Evolutionary conservation across 2,329 filamentous ascomycete genomes (phyloP), one percentile per base, ranked within the genome.

Genomic region (Sphaerulina vaccinii): DNA sequence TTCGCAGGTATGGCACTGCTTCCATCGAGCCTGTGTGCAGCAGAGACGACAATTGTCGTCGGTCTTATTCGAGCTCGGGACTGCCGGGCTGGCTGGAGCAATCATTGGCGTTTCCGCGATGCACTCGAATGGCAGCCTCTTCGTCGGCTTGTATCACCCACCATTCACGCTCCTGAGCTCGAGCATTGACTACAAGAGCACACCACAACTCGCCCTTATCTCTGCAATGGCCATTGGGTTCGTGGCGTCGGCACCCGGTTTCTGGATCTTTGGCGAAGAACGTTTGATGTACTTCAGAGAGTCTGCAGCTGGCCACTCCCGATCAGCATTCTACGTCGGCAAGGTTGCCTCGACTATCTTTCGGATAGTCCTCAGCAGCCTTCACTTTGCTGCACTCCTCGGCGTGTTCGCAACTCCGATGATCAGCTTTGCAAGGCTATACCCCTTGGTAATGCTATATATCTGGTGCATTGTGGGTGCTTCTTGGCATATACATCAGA

Each of bases 221-320:
- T 72, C 73, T 1, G 74, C 71, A 48, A 79, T 83, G 54, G 76
- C 79, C 13, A 78, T 82, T 37, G 80, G 80, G 2, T 73, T 83
- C 2, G 77, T 79, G 1, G 74, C 78, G 0, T 75, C 72, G 5
- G 75, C 79, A 0, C 79, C 80, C 0, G 80, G 79, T 0, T 80
- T 83, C 55, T 76, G 75, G 58, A 72, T 78, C 13, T 83, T 83
- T 62, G 80, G 78, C 9, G 78, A 80, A 56, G 79, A 81, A 59
- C 76, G 78, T 62, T 65, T 79, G 5, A 70, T 82, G 32, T 79
- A 79, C 57, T 75, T 73, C 39, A 74, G 80, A 7, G 81, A 84
- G 65, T 73, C 79, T 3, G 77, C 79, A 36, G 75, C 79, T 0
- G 80, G 81, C 0, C 80, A 83, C 60, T 81, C 77, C 29, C 70